phyloP scores from a whole-genome alignment of 306 rosid genomes.

The Pueraria montana region DNA sequence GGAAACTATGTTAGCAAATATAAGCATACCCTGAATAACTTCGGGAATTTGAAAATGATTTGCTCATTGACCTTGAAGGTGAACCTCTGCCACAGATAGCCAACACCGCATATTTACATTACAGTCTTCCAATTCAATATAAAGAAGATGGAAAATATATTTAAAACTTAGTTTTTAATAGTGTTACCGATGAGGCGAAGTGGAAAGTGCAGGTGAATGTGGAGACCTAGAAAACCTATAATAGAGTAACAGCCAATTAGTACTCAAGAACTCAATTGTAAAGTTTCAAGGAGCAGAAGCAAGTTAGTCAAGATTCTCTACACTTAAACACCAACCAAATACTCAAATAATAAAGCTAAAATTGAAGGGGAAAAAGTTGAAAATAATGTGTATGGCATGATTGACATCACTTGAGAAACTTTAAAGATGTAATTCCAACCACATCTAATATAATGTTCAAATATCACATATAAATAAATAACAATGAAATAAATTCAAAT shows the following conservation, averaged over 20 bases:
- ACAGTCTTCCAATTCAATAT: constrained; percentile 34
- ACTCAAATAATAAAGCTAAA: constrained; percentile 38
- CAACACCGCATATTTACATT: constrained; percentile 22
- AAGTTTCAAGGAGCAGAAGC: constrained; percentile 22
- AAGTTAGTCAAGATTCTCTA: constrained; percentile 22
- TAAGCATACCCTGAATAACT: constrained; percentile 68
- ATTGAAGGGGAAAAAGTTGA: not conserved
- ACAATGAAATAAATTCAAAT: constrained; percentile 36
- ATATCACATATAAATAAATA: constrained; percentile 34
- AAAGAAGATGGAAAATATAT: constrained; percentile 3
- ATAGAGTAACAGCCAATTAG: constrained; percentile 39
- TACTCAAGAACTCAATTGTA: constrained; percentile 20
- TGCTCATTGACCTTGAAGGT: constrained; percentile 69
- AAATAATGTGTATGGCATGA: constrained; percentile 10
- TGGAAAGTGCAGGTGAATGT: constrained; percentile 57
- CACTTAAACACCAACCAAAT: constrained; percentile 6
- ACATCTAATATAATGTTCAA: not conserved
- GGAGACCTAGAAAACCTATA: constrained; percentile 68
- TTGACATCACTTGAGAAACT: constrained; percentile 24
- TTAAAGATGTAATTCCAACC: constrained; percentile 18
- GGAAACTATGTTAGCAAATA: constrained; percentile 27
- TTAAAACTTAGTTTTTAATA: constrained; percentile 13
- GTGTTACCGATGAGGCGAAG: constrained; percentile 61
- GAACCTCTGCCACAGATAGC: constrained; percentile 58
- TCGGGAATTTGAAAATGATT: constrained; percentile 64